These are phyloP conservation scores for Pulveroboletus sp. DNA, from an alignment of 1,284 basidiomycete genomes.

Conservation along the genomic window DNA sequence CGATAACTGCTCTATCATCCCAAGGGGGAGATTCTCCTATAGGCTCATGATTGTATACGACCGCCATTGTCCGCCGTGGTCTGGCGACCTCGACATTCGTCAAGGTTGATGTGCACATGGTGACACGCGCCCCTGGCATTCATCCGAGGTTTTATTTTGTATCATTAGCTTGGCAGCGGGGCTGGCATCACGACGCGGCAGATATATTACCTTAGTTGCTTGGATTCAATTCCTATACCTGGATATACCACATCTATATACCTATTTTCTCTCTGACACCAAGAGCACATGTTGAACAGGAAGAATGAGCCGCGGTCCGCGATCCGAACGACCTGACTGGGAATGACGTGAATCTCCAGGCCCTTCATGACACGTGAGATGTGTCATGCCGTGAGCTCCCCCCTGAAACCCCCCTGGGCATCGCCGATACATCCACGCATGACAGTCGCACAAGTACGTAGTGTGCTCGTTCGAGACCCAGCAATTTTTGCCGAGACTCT, in stretches of 20 bases:
- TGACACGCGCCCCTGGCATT: slow-evolving; percentile 10
- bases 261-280: background rate
- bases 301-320: too few species aligned
- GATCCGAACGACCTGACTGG: too few species aligned
- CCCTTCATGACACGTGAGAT: too few species aligned
- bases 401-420: too few species aligned
- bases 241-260: background rate
- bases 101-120: slow-evolving; percentile 21
- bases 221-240: background rate
- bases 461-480: slow-evolving; percentile 4
- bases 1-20: slow-evolving; percentile 18
- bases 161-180: slow-evolving; percentile 24
- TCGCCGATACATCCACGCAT: background rate
- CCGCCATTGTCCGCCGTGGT: background rate
- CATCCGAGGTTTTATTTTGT: slow-evolving; percentile 18
- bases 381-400: too few species aligned
- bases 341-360: too few species aligned
- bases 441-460: slow-evolving; percentile 19
- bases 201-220: slow-evolving; percentile 1
- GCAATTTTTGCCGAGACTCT: background rate
- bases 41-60: slow-evolving; percentile 18
- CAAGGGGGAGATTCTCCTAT: slow-evolving; percentile 1
- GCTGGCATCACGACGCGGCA: slow-evolving; percentile 14
- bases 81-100: slow-evolving; percentile 15
- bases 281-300: background rate